Base-by-base conservation (phyloP, 768 basidiomycete species). In the Russula vinacea region DNA sequence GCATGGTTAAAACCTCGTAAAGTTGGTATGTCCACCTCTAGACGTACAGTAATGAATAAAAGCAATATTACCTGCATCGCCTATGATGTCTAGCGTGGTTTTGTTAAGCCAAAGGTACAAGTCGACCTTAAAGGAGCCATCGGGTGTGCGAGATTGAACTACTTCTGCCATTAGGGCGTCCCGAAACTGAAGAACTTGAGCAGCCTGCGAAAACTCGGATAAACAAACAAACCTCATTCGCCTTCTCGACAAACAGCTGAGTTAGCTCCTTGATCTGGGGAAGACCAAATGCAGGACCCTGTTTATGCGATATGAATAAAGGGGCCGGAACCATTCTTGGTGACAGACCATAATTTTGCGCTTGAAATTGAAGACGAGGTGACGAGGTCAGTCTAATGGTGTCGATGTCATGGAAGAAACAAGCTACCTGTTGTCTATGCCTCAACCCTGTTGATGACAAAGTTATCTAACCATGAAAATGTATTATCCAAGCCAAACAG, bases 271-370 rank as follows among this genome's bases (percentile, higher is more conserved):
- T 62, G n/a, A 62, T 50, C 35, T 56, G 56, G 5, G 65, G 44
- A 9, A 29, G 62, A 47, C 65, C 65, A 37, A 66, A 66, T 16
- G 65, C 65, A n/a, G 65, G 65, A 19, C 45, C 35, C 65, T 66
- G n/a, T 40, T 40, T 16, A 9, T 5, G n/a, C 19, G 50, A 53
- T 33, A 33, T 66, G n/a, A 58, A 39, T 22, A 50, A 44, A 40
- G 9, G 17, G 9, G 40, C 6, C 1, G 11, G 8, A 17, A 50
- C 2, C 39, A 22, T n/a, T n/a, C 37, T 55, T 6, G 10, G 16
- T 22, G 16, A 66, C 51, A 54, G 42, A 63, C 65, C 50, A 63
- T 58, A 35, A 64, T 49, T 57, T 44, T 66, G 51, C 65, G 65
- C 62, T 64, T 35, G n/a, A 50, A 26, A n/a, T n/a, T n/a, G n/a